Evolutionary conservation across 1,284 basidiomycete genomes (phyloP).

Genomic region (Ceratobasidium sp.): DNA sequence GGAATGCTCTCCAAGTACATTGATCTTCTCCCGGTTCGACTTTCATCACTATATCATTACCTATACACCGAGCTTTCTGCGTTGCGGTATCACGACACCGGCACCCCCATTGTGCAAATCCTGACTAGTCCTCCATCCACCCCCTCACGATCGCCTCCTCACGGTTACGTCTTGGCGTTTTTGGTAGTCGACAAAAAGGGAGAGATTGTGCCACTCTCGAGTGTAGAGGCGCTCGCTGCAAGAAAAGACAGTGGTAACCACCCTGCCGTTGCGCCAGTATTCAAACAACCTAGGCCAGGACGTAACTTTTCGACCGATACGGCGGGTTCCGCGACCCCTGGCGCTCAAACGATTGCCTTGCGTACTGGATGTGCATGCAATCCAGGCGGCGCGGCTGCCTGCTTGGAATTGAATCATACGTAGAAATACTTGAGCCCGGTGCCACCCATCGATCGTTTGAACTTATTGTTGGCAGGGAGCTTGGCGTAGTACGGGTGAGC

Average conservation of each 20-base stretch:
- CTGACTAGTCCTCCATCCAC: constrained; percentile 51
- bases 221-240: constrained; percentile 23
- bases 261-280: background rate
- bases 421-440: constrained; percentile 66
- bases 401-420: constrained; percentile 68
- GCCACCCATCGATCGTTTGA: constrained; percentile 70
- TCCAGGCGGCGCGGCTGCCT: constrained; percentile 77
- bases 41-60: constrained; percentile 65
- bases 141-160: constrained; percentile 11
- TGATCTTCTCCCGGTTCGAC: constrained; percentile 74
- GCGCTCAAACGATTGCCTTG: constrained; percentile 62
- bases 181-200: constrained; percentile 13
- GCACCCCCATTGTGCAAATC: constrained; percentile 66
- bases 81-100: constrained; percentile 65
- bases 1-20: constrained; percentile 76
- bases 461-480: constrained; percentile 57
- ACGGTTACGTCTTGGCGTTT: constrained; percentile 20
- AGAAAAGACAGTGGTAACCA: background rate
- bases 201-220: constrained; percentile 34
- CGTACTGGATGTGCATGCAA: constrained; percentile 87
- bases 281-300: constrained; percentile 11
- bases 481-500: constrained; percentile 60
- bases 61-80: constrained; percentile 62
- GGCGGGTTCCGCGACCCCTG: background rate
- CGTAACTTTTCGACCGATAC: background rate